Evolutionary conservation across 371 early-diverging fungal species (phyloP).

Genomic region (Mortierella sp.): DNA sequence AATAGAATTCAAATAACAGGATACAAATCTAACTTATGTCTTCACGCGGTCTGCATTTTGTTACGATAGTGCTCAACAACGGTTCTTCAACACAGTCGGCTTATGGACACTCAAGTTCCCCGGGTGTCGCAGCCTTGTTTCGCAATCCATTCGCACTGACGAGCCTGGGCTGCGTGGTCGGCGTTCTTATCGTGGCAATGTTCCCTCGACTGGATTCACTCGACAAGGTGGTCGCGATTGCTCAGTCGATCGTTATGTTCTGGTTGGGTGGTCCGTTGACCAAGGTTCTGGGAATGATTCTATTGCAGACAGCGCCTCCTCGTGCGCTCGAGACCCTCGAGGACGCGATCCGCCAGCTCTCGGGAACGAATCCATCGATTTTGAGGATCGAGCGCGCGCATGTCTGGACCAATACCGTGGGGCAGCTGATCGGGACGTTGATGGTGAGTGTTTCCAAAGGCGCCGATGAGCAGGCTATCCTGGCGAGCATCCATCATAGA

Average conservation of each 20-base stretch:
- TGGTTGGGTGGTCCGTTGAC: constrained; percentile 48
- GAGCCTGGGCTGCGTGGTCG: constrained; percentile 38
- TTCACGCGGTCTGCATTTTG: too few species aligned
- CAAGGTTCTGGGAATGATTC: constrained; percentile 52
- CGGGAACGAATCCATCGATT: constrained; percentile 62
- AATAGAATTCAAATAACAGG: too few species aligned
- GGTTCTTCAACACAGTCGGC: constrained; percentile 13
- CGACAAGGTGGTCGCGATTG: constrained; percentile 66
- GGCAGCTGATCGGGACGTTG: constrained; percentile 68
- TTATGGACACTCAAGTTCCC: constrained; percentile 13
- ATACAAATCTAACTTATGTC: too few species aligned
- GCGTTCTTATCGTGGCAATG: constrained; percentile 42
- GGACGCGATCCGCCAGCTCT: constrained; percentile 51
- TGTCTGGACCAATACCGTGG: constrained; percentile 75
- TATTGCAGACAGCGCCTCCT: constrained; percentile 56
- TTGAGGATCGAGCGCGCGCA: constrained; percentile 63
- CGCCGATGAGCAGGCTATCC: constrained; percentile 64
- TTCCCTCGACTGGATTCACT: constrained; percentile 51
- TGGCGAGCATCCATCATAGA: constrained; percentile 64
- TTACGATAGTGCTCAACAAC: constrained; percentile 17
- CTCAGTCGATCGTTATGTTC: constrained; percentile 66
- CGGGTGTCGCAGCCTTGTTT: constrained; percentile 3
- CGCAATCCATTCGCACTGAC: constrained; percentile 50
- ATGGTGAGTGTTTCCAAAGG: constrained; percentile 62
- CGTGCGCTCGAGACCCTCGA: constrained; percentile 36